Percentiles rank a stretch among this genome's conserved stretches.
These are phyloP conservation scores for Lathyrus aphaca DNA, from an alignment of 306 rosid genomes.

Conservation along the genomic window DNA sequence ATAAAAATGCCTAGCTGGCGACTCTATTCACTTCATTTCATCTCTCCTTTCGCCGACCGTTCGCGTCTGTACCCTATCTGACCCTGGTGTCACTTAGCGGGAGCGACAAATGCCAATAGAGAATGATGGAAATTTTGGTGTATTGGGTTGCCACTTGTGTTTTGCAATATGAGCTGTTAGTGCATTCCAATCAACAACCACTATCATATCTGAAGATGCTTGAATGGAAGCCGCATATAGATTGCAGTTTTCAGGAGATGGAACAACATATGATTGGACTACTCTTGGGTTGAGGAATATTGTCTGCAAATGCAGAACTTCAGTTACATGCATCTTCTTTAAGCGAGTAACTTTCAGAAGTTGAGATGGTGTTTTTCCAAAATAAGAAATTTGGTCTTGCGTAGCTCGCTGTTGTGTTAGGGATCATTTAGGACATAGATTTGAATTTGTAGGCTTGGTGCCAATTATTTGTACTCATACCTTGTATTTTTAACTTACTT, in stretches of 20 bases:
- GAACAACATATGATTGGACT: slow-evolving; percentile 78
- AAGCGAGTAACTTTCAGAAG: slow-evolving; percentile 87
- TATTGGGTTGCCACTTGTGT: slow-evolving; percentile 98
- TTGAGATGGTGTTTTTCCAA: slow-evolving; percentile 98
- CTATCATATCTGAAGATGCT: slow-evolving; percentile 81
- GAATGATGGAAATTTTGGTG: no score
- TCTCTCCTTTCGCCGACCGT: no score
- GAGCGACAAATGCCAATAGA: no score
- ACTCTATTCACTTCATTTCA: no score
- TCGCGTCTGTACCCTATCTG: no score
- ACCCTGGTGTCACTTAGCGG: no score
- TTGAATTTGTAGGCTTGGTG: no score
- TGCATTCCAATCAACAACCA: slow-evolving; percentile 77
- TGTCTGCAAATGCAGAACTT: slow-evolving; percentile 96
- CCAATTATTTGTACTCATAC: no score
- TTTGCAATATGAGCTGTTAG: slow-evolving; percentile 92
- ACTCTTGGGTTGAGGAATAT: slow-evolving; percentile 89
- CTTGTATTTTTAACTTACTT: no score
- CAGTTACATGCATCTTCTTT: slow-evolving; percentile 72
- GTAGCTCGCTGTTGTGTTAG: slow-evolving; percentile 83
- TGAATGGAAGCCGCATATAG: slow-evolving; percentile 93
- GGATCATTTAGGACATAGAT: no score
- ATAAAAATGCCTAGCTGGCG: no score
- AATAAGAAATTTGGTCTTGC: slow-evolving; percentile 98
- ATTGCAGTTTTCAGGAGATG: slow-evolving; percentile 85